Percentiles rank a stretch among this genome's conserved stretches.
These are phyloP conservation scores for Pythium phragmitis DNA, from an alignment of 352 stramenopile species.

Conservation along the genomic window DNA sequence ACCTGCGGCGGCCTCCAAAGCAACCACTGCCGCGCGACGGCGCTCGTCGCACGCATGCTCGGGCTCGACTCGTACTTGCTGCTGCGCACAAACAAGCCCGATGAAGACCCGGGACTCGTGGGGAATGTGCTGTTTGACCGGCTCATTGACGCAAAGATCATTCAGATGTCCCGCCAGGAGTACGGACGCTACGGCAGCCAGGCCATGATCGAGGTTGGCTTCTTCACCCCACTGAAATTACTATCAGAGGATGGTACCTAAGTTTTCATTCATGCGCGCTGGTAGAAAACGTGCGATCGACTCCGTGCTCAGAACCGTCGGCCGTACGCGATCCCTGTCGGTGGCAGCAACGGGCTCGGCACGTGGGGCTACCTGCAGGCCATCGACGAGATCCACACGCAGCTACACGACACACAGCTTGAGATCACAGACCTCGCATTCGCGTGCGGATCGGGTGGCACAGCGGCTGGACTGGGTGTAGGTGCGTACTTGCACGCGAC, in stretches of 20 bases:
- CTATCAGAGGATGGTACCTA: background rate
- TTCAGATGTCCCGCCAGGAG: slow-evolving; percentile 80
- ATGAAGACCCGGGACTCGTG: slow-evolving; percentile 64
- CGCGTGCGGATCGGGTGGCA: slow-evolving; percentile 81
- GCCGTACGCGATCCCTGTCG: slow-evolving; percentile 83
- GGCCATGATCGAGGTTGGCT: slow-evolving; percentile 71
- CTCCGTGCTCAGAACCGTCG: slow-evolving; percentile 51
- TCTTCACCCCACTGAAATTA: background rate
- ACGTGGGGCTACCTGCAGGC: slow-evolving; percentile 94
- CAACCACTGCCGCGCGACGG: slow-evolving; percentile 92
- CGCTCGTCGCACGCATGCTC: slow-evolving; percentile 84
- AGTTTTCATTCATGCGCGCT: background rate
- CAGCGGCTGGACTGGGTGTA: slow-evolving; percentile 70
- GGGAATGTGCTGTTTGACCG: slow-evolving; percentile 80
- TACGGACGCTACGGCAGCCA: slow-evolving; percentile 79
- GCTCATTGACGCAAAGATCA: slow-evolving; percentile 70
- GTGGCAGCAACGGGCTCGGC: slow-evolving; percentile 91
- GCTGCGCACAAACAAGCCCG: slow-evolving; percentile 76
- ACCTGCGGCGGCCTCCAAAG: slow-evolving; percentile 93
- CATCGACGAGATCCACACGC: slow-evolving; percentile 87
- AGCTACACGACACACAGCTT: slow-evolving; percentile 56
- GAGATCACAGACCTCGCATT: slow-evolving; percentile 81
- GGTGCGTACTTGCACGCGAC: slow-evolving; percentile 69
- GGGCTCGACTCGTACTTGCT: slow-evolving; percentile 92
- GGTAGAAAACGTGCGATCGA: slow-evolving; percentile 64